Evolutionary conservation across 2,329 filamentous ascomycete species (phyloP), one percentile per base, ranked within the genome.

Genomic region (Aureobasidium leucospermi): DNA sequence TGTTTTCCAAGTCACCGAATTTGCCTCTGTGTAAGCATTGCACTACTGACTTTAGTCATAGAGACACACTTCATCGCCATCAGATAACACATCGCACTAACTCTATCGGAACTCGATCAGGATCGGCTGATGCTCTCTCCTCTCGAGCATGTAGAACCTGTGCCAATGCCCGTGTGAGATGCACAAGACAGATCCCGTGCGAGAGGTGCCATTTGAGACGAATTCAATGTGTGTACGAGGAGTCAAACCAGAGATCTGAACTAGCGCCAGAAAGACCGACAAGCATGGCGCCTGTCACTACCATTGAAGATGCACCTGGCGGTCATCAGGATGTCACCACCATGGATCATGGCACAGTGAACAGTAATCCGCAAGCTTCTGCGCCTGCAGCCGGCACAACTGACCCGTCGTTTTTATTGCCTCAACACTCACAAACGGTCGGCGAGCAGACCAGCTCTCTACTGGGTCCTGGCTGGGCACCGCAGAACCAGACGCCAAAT

Each of bases 81-180:
- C 52, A 56, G 7, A 46, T 46, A 43, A 56, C 42, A 1, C 52
- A 56, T 38, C 52, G 52, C 32, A 56, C 39, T 9, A 45, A 11
- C 9, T 46, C 52, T n/a, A 10, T 28, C 28, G 41, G 19, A 2
- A 28, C 5, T 19, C 52, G 31, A 10, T 6, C 29, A 16, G 52
- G 52, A n/a, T 9, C 52, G 36, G 31, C 52, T n/a, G 52, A 46
- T 36, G 16, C 11, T 7, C 41, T 43, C 19, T 56, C 52, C 2
- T 31, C 52, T 29, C n/a, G 52, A n/a, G 52, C 52, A 19, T 56
- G 52, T 19, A 36, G 23, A n/a, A 16, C 39, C 16, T 56, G 52
- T 45, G 52, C 52, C 28, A 46, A 15, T 38, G 52, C 52, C 9
- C 52, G 52, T n/a, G 52, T 56, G 8, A 39, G 52, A 56, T 56